phyloP scores from a whole-genome alignment of 2,329 filamentous ascomycete genomes.

The Aureobasidium namibiae region DNA sequence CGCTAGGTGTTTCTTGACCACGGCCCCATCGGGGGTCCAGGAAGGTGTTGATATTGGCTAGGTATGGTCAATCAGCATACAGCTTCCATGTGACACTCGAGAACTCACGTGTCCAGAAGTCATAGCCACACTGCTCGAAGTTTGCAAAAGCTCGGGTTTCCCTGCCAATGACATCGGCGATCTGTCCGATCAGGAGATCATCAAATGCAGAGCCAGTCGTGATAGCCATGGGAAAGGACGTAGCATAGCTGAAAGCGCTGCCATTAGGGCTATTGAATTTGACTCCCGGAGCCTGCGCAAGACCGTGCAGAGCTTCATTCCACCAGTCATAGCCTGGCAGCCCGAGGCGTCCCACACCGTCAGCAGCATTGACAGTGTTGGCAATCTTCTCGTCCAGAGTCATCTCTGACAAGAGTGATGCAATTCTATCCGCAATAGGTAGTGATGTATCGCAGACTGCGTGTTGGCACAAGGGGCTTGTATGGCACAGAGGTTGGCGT shows the following conservation, averaged over 20 bases:
- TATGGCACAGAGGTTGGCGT: conserved; percentile 15
- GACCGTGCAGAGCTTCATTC: conserved; percentile 52
- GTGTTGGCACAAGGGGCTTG: conserved; percentile 38
- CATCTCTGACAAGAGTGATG: conserved; percentile 58
- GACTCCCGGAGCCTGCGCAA: conserved; percentile 43
- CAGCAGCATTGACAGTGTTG: conserved; percentile 37
- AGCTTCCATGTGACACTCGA: too few relatives aligned
- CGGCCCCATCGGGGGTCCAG: conserved; percentile 41
- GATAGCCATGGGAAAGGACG: conserved; percentile 59
- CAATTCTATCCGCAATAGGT: conserved; percentile 18
- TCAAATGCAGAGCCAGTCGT: conserved; percentile 56
- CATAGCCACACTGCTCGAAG: conserved; percentile 44
- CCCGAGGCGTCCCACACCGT: conserved; percentile 48
- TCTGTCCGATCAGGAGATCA: conserved; percentile 50
- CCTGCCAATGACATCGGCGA: conserved; percentile 49
- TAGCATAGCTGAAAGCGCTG: conserved; percentile 47
- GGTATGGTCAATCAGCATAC: not conserved
- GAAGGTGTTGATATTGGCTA: conserved; percentile 54
- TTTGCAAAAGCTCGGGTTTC: conserved; percentile 61
- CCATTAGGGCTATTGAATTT: conserved; percentile 41
- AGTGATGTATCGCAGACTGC: conserved; percentile 43
- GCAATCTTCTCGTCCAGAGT: conserved; percentile 65
- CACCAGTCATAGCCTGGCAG: conserved; percentile 54
- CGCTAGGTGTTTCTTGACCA: conserved; percentile 16
- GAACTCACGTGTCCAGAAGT: conserved; percentile 49